These are phyloP conservation scores for Fragaria vesca DNA, from an alignment of 306 rosid species.

Conservation along the genomic window DNA sequence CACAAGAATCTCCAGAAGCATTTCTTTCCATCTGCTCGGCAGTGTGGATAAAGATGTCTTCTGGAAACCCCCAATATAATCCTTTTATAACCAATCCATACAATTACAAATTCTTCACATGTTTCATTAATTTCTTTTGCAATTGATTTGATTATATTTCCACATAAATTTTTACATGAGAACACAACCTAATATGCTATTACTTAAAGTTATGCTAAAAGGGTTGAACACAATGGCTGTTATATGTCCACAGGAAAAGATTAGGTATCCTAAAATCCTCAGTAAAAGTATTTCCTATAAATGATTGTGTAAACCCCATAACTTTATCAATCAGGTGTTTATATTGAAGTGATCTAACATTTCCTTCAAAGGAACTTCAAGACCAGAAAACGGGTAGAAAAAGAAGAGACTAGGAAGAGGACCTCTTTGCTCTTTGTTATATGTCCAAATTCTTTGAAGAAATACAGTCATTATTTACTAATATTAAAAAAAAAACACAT, in stretches of 20 bases:
- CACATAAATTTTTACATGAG: not conserved
- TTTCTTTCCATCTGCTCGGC: not conserved
- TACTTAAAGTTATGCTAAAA: not conserved
- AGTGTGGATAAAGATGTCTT: not conserved
- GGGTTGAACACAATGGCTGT: not conserved
- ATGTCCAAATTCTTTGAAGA: not conserved
- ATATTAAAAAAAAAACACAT: not conserved
- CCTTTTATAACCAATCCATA: not conserved
- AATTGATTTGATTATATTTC: not conserved
- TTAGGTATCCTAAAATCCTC: not conserved
- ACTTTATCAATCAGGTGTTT: not conserved
- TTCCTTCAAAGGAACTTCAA: not conserved
- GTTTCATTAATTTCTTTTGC: not conserved
- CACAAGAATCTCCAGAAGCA: conserved; percentile 13
- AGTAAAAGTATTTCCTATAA: not conserved
- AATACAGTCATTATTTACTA: not conserved
- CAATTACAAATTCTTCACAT: not conserved
- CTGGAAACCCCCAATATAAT: not conserved
- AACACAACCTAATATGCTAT: not conserved
- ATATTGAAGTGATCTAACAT: not conserved
- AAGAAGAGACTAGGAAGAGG: not conserved
- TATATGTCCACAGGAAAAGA: not conserved
- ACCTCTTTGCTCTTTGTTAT: not conserved
- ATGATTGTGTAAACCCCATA: not conserved
- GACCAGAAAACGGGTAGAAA: not conserved